Conservation (phyloP, 2,329 filamentous ascomycete genomes). For the Stagonosporopsis cucurbitacearum region DNA sequence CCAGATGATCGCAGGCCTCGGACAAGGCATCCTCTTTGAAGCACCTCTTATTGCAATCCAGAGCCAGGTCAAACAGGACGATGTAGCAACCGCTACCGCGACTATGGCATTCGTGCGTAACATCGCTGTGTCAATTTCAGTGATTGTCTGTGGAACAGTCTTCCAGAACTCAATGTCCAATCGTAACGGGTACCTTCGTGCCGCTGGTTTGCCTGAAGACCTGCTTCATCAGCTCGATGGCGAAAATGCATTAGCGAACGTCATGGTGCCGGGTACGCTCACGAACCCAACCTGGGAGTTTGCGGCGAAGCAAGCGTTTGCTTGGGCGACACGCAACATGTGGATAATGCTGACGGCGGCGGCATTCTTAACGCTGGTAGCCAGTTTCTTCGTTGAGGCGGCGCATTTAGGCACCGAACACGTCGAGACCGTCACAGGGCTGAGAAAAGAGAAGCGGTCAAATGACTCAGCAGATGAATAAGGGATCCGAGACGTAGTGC, state of each 20-base stretch:
- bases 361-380: constrained; percentile 46
- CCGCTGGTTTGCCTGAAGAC: constrained; percentile 57
- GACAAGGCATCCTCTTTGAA: constrained; percentile 61
- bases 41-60: constrained; percentile 64
- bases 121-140: constrained; percentile 55
- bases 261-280: constrained; percentile 61
- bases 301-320: constrained; percentile 53
- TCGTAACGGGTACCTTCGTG: constrained; percentile 55
- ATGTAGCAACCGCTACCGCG: constrained; percentile 60
- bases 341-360: constrained; percentile 57
- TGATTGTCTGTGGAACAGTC: constrained; percentile 59
- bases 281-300: constrained; percentile 52
- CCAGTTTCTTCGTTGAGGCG: constrained; percentile 49
- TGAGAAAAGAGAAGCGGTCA: constrained; percentile 40
- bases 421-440: constrained; percentile 55
- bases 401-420: constrained; percentile 53
- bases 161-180: constrained; percentile 67
- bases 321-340: constrained; percentile 54
- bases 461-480: neutral
- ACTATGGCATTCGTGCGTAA: constrained; percentile 58
- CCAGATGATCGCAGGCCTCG: constrained; percentile 59
- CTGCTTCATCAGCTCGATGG: constrained; percentile 62
- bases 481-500: neutral
- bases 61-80: constrained; percentile 57
- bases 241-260: constrained; percentile 65